These are phyloP conservation scores for Chrysoporthe puriensis DNA, from an alignment of 2,329 filamentous ascomycete genomes.

Conservation along the genomic window DNA sequence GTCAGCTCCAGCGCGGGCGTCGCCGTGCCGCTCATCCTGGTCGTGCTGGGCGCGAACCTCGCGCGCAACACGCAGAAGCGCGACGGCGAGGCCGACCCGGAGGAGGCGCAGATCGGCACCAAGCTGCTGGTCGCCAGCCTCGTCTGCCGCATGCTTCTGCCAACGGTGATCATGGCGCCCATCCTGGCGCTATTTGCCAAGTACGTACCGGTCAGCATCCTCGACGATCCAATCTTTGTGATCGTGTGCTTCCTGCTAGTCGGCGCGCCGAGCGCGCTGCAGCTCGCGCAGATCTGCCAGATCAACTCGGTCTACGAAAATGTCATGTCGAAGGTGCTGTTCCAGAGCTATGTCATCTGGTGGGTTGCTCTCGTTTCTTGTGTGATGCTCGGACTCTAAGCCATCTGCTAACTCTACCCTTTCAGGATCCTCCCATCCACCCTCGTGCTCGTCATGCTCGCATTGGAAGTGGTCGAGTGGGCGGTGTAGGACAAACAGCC, in stretches of 20 bases:
- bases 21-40: slow-evolving; percentile 91
- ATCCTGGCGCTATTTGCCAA: slow-evolving; percentile 86
- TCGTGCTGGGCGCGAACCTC: slow-evolving; percentile 92
- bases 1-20: slow-evolving; percentile 85
- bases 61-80: slow-evolving; percentile 85
- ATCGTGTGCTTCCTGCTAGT: slow-evolving; percentile 97
- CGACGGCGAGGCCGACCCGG: slow-evolving; percentile 57
- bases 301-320: slow-evolving; percentile 95
- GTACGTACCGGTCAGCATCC: slow-evolving; percentile 87
- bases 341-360: slow-evolving; percentile 97
- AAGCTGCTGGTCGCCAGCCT: slow-evolving; percentile 86
- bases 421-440: slow-evolving; percentile 89
- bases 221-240: slow-evolving; percentile 97
- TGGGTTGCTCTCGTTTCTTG: slow-evolving; percentile 47
- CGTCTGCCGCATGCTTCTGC: slow-evolving; percentile 87
- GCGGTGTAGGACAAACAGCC: slow-evolving; percentile 45
- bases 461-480: slow-evolving; percentile 92
- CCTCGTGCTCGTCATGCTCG: slow-evolving; percentile 85
- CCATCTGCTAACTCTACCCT: slow-evolving; percentile 34
- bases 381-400: not conserved
- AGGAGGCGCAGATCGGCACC: slow-evolving; percentile 70
- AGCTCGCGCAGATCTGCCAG: slow-evolving; percentile 97
- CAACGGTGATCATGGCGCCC: slow-evolving; percentile 90
- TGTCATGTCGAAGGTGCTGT: slow-evolving; percentile 89
- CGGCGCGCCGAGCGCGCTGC: slow-evolving; percentile 88